Conservation (phyloP, 208 protist species). For the Herpetomonas tarakana region DNA sequence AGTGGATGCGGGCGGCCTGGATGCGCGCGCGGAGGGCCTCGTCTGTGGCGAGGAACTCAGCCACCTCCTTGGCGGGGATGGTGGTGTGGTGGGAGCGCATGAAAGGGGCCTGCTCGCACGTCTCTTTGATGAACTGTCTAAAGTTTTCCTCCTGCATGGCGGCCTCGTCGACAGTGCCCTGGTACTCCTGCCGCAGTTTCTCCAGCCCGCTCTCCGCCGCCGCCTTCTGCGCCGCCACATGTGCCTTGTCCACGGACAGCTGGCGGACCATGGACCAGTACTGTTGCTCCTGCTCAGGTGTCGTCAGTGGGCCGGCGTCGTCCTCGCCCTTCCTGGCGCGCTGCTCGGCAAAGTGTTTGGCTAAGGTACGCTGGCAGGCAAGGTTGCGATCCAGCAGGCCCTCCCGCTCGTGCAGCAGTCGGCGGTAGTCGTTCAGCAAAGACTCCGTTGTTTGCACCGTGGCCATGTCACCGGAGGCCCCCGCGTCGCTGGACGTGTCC, state of each 20-base stretch:
- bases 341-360: slow-evolving; percentile 77
- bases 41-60: slow-evolving; percentile 76
- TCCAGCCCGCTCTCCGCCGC: slow-evolving; percentile 49
- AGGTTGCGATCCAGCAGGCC: slow-evolving; percentile 60
- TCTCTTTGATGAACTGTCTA: slow-evolving; percentile 60
- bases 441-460: slow-evolving; percentile 28
- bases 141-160: slow-evolving; percentile 69
- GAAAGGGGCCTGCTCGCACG: slow-evolving; percentile 50
- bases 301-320: slow-evolving; percentile 31
- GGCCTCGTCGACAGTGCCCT: slow-evolving; percentile 62
- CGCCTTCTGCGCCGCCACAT: slow-evolving; percentile 26
- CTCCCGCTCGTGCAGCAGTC: slow-evolving; percentile 51
- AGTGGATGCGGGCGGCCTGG: slow-evolving; percentile 79
- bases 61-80: slow-evolving; percentile 66
- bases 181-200: slow-evolving; percentile 36
- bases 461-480: slow-evolving; percentile 14
- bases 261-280: slow-evolving; percentile 77
- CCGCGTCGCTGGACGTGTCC: slow-evolving; percentile 11
- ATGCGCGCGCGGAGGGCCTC: slow-evolving; percentile 70
- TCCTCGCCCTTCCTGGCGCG: slow-evolving; percentile 70
- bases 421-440: slow-evolving; percentile 62
- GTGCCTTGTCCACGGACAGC: slow-evolving; percentile 52
- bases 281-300: slow-evolving; percentile 65
- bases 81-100: slow-evolving; percentile 66
- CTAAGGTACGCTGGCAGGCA: slow-evolving; percentile 59